phyloP scores from a whole-genome alignment of 2,329 filamentous ascomycete genomes.

The Pyrenophora tritici-repentis region DNA sequence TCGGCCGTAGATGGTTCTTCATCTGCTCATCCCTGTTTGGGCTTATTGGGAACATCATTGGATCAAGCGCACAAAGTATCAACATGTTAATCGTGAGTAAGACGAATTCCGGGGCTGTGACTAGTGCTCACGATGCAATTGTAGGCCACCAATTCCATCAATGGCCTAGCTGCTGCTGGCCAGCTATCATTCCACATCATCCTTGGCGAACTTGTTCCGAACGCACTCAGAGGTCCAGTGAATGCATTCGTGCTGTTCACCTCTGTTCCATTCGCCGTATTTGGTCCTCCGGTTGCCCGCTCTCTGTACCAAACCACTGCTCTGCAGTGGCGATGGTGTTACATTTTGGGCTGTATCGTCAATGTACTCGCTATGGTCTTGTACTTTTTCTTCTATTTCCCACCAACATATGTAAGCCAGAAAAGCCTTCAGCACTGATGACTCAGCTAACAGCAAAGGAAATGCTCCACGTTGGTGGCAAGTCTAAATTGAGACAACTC shows the following conservation, averaged over 20 bases:
- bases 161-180: constrained; percentile 47
- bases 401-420: constrained; percentile 37
- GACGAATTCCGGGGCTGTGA: background rate
- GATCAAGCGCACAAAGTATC: constrained; percentile 42
- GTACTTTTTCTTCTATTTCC: constrained; percentile 47
- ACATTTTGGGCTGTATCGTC: constrained; percentile 39
- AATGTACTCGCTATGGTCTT: constrained; percentile 32
- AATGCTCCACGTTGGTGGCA: constrained; percentile 43
- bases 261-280: constrained; percentile 38
- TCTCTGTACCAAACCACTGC: constrained; percentile 38
- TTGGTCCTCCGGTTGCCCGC: constrained; percentile 38
- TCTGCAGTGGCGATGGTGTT: constrained; percentile 42
- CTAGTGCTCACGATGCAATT: constrained; percentile 5
- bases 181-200: constrained; percentile 49
- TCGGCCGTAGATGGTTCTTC: constrained; percentile 46
- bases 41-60: constrained; percentile 44
- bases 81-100: constrained; percentile 36
- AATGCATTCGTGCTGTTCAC: constrained; percentile 43
- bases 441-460: constrained; percentile 20
- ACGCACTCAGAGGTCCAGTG: constrained; percentile 36
- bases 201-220: constrained; percentile 47
- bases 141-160: constrained; percentile 39
- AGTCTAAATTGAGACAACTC: constrained; percentile 43
- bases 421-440: background rate
- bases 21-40: constrained; percentile 42